Evolutionary conservation across 1,284 basidiomycete genomes (phyloP), one percentile per base, ranked within the genome.

Genomic region (Cutaneotrichosporon curvatum): DNA sequence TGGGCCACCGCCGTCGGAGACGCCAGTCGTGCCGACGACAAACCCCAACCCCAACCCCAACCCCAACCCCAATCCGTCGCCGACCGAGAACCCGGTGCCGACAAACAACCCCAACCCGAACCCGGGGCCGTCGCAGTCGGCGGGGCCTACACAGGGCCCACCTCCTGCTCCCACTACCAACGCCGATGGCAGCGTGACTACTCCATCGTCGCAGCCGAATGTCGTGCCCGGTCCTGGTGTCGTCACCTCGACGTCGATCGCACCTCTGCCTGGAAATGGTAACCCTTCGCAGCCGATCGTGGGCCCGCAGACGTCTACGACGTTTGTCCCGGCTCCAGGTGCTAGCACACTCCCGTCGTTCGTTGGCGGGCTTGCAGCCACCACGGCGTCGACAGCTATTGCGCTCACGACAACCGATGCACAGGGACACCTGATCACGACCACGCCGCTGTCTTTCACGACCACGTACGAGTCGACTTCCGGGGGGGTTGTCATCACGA

Each of bases 401-500:
- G 41, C 30, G 4, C 37, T 63, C 36, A 67, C 65, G 11, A 64
- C 64, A 1, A 71, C 70, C 20, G 60, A 70, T 46, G 50, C 64
- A 1, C 19, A 39, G 2, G 68, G 68, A 14, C 41, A 50, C 20
- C 36, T 48, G 1, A 48, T 65, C 31, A 68, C 67, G 10, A 59
- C 65, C 15, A 59, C 62, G 0, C 69, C 69, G 0, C 45, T 62
- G 1, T 43, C 57, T 2, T 56, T 63, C 47, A 70, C 70, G 28
- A 65, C 69, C 8, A 51, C 58, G 16, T 46, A 58, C 35, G 57
- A 66, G 4, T 62, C 60, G 28, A 67, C 66, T 1, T 62, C 67
- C 23, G 56, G 62, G 39, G 70, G 70, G 16, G 40, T 47, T n/a
- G 62, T 70, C 15, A 63, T 60, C 50, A 73, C 71, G 31, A 55